Conservation (phyloP, 495 filamentous ascomycete species). For the Paragyromitra xinjiangensis region DNA sequence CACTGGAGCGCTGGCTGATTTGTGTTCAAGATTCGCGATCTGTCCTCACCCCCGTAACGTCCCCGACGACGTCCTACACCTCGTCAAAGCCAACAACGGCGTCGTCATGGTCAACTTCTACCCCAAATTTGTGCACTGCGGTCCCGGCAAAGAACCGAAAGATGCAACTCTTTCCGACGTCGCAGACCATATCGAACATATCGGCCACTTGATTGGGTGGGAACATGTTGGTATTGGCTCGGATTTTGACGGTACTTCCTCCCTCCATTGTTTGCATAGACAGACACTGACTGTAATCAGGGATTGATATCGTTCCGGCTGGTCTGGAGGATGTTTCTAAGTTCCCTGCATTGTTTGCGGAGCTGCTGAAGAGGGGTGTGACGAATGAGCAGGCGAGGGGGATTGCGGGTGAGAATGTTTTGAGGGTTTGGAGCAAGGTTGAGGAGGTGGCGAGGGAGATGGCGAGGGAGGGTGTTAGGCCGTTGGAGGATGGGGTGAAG, state of each 20-base stretch:
- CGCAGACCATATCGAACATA: slow-evolving; percentile 75
- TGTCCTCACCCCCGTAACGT: slow-evolving; percentile 78
- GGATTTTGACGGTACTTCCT: slow-evolving; percentile 73
- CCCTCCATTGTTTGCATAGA: too few species aligned
- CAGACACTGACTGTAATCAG: slow-evolving; percentile 1
- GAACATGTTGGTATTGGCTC: slow-evolving; percentile 78
- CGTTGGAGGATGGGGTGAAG: slow-evolving; percentile 69
- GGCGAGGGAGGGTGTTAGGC: slow-evolving; percentile 67
- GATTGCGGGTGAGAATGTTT: slow-evolving; percentile 75
- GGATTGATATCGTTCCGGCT: slow-evolving; percentile 64
- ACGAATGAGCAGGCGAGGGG: slow-evolving; percentile 72
- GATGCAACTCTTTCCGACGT: slow-evolving; percentile 83
- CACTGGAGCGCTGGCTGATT: background rate
- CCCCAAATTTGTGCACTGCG: slow-evolving; percentile 80
- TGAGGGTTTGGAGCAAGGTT: slow-evolving; percentile 79
- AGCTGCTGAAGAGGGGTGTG: slow-evolving; percentile 73
- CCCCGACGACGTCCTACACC: slow-evolving; percentile 72
- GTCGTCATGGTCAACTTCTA: slow-evolving; percentile 82
- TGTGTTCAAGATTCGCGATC: slow-evolving; percentile 61
- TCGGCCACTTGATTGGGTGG: slow-evolving; percentile 74
- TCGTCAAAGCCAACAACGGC: slow-evolving; percentile 68
- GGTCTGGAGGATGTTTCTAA: slow-evolving; percentile 82
- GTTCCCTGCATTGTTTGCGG: slow-evolving; percentile 80
- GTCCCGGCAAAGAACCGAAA: slow-evolving; percentile 64
- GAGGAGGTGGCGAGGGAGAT: slow-evolving; percentile 71